These are phyloP conservation scores for Cylindrotheca closterium DNA, from an alignment of 108 stramenopile genomes.

Conservation along the genomic window DNA sequence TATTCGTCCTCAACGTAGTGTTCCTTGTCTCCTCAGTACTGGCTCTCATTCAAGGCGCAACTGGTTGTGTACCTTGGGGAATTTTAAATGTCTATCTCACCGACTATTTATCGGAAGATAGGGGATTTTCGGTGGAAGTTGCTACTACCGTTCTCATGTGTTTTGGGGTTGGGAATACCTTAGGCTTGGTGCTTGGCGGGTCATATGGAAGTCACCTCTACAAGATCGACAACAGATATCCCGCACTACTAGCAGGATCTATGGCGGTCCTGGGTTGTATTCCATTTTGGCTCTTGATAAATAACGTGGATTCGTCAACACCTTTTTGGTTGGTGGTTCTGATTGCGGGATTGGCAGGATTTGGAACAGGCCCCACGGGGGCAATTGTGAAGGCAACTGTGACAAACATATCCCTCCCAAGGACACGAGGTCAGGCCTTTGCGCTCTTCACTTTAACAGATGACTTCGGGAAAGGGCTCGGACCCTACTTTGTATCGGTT, in stretches of 20 bases:
- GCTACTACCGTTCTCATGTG: constrained; percentile 69
- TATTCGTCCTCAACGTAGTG: no score
- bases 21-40: no score
- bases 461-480: constrained; percentile 86
- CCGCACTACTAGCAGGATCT: constrained; percentile 57
- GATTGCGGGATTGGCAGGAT: constrained; percentile 49
- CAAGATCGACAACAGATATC: constrained; percentile 52
- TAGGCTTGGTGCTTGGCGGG: constrained; percentile 77
- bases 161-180: constrained; percentile 77
- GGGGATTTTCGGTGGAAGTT: constrained; percentile 67
- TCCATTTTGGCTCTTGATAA: constrained; percentile 73
- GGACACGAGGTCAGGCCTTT: constrained; percentile 74
- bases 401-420: constrained; percentile 81
- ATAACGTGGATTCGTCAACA: constrained; percentile 34
- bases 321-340: constrained; percentile 23
- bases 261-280: constrained; percentile 62
- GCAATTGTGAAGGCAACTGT: constrained; percentile 79
- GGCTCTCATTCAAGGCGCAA: constrained; percentile 79
- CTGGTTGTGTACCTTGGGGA: constrained; percentile 87
- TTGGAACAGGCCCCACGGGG: constrained; percentile 64
- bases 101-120: constrained; percentile 77
- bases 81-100: constrained; percentile 84
- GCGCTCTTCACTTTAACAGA: constrained; percentile 79
- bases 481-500: constrained; percentile 75
- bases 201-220: constrained; percentile 60